A percentile compares a stretch with the other conserved stretches of the same genome.
phyloP scores from a whole-genome alignment of 2,329 filamentous ascomycete species.

The Apiospora koreana region DNA sequence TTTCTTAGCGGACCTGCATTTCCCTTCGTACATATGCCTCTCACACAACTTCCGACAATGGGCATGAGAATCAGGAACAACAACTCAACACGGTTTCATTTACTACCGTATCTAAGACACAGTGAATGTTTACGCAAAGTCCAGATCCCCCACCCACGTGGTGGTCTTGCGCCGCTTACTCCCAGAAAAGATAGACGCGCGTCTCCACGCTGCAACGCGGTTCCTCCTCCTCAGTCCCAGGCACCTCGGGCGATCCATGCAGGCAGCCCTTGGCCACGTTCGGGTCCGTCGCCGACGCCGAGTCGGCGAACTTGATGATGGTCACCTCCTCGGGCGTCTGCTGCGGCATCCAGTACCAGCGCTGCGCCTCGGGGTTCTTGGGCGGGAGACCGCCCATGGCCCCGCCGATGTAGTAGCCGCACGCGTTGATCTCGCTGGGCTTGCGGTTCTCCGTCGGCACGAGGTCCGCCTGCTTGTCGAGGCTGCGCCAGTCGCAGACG shows the following conservation, averaged over 20 bases:
- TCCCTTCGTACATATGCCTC: too few species aligned
- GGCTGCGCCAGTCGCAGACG: slow-evolving; percentile 9
- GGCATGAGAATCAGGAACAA: too few species aligned
- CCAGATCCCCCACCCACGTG: neutral
- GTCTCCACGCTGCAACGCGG: slow-evolving; percentile 7
- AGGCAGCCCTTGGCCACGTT: neutral
- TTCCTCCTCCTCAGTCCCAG: neutral
- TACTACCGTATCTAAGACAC: neutral
- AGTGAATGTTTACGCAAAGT: neutral
- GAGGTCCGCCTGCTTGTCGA: neutral
- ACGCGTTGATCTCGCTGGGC: slow-evolving; percentile 6
- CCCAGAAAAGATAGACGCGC: slow-evolving; percentile 8
- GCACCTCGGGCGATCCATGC: slow-evolving; percentile 6
- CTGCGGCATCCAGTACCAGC: neutral
- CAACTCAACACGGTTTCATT: too few species aligned
- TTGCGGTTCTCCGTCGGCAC: slow-evolving; percentile 9
- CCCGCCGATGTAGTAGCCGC: slow-evolving; percentile 8
- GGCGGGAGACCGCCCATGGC: slow-evolving; percentile 3
- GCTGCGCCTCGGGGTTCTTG: slow-evolving; percentile 1
- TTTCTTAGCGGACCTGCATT: too few species aligned
- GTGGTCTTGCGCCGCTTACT: neutral
- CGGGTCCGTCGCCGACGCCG: neutral
- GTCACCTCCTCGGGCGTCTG: neutral
- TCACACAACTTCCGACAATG: too few species aligned
- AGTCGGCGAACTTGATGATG: slow-evolving; percentile 5